These are phyloP conservation scores for Gossypium ekmanianum DNA, from an alignment of 345 rosid genomes.

Conservation along the genomic window DNA sequence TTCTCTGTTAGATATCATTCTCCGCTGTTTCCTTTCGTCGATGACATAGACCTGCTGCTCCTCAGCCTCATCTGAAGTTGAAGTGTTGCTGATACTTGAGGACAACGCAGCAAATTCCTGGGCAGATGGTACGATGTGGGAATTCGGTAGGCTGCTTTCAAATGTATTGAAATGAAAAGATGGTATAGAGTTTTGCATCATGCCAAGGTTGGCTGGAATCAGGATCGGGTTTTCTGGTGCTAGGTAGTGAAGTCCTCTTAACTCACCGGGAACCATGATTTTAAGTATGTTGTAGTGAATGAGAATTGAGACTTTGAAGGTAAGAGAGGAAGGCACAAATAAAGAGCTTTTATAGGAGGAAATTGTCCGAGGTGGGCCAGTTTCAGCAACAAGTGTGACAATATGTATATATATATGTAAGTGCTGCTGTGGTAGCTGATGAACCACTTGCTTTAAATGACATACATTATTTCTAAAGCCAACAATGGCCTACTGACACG, in stretches of 20 bases:
- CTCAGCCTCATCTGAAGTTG: constrained; percentile 78
- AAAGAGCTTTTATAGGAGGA: constrained; percentile 48
- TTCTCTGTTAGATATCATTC: constrained; percentile 95
- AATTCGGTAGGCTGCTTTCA: constrained; percentile 33
- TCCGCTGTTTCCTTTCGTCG: constrained; percentile 85
- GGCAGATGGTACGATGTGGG: constrained; percentile 31
- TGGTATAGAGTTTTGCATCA: constrained; percentile 30
- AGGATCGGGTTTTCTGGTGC: constrained; percentile 34
- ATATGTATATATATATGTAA: constrained; percentile 7
- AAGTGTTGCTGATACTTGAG: constrained; percentile 58
- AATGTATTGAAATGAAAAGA: constrained; percentile 44
- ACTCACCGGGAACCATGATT: constrained; percentile 52
- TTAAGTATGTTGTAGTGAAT: constrained; percentile 11
- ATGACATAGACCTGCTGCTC: constrained; percentile 54
- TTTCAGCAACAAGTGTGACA: constrained; percentile 23
- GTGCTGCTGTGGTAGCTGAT: background rate
- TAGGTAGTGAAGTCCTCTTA: constrained; percentile 47
- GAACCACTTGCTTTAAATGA: constrained; percentile 14
- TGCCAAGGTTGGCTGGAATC: constrained; percentile 34
- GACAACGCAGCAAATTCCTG: constrained; percentile 36
- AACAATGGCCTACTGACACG: constrained; percentile 5
- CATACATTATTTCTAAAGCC: background rate
- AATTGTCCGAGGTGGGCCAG: constrained; percentile 31
- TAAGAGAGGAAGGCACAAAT: constrained; percentile 31
- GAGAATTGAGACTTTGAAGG: constrained; percentile 19